Base-by-base conservation (phyloP, 2,329 filamentous ascomycete species). In the Cercospora sesami region DNA sequence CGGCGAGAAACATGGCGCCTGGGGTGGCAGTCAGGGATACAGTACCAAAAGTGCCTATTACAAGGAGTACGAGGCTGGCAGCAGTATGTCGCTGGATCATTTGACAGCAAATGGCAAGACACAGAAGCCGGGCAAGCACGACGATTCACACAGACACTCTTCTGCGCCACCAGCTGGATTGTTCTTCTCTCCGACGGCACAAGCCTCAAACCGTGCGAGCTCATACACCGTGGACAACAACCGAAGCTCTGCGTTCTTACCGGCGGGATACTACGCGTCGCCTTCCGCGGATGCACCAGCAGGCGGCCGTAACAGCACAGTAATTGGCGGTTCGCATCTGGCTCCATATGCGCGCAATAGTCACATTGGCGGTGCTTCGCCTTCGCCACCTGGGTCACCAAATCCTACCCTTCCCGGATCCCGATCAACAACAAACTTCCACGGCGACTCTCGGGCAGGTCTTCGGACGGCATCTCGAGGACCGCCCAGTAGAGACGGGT, bases 161-260 rank as follows among this genome's bases (percentile, higher is more conserved):
- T 81, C 81, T 61, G 87, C 86, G 28, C 87, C 84, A 10, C 91
- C 87, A 75, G 88, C 88, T 42, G 92, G 90, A 70, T 85, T 98
- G 16, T 99, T 99, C 86, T 99, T 97, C 83, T 97, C 93, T 7
- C 95, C 95, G 0, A 98, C 95, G 0, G 94, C 94, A 1, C 88
- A 87, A 45, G 82, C 86, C 7, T 83, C 66, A 39, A 70, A 66
- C 83, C 82, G 69, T 81, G 75, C 68, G 28, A 71, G 70, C 66
- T 69, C 71, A 7, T 64, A 68, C 59, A 33, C 62, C 10, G 65
- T 66, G 36, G 81, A 81, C 57, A 86, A 81, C 57, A 86, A 86
- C 71, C 90, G 94, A 63, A 88, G 87, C 68, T 96, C 92, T 1
- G 84, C 85, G n/a, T 96, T 94, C 77, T 85, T 97, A 21, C 94